Percentiles rank a stretch among this genome's conserved stretches.
Conservation (phyloP, 371 early-diverging fungal genomes). For the Mucor racemosus region DNA sequence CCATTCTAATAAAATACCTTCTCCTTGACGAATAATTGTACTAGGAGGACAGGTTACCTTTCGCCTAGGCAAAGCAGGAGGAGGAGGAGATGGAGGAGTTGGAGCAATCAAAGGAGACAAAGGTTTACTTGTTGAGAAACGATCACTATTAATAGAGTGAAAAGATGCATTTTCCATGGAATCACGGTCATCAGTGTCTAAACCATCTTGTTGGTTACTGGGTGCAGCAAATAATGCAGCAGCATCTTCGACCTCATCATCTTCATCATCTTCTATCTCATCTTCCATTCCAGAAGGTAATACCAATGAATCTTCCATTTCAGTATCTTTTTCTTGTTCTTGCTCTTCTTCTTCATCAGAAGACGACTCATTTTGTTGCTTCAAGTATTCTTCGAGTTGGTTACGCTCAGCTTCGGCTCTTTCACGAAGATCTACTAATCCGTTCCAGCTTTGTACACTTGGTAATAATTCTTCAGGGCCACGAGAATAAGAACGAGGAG, state of each 20-base stretch:
- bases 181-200: neutral
- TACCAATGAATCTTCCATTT: slow-evolving; percentile 21
- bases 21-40: slow-evolving; percentile 49
- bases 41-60: slow-evolving; percentile 30
- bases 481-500: slow-evolving; percentile 13
- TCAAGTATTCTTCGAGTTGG: slow-evolving; percentile 23
- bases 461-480: slow-evolving; percentile 24
- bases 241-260: slow-evolving; percentile 26
- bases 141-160: slow-evolving; percentile 17
- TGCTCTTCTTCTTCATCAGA: neutral
- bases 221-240: slow-evolving; percentile 15
- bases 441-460: slow-evolving; percentile 7
- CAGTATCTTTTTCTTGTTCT: slow-evolving; percentile 13
- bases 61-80: slow-evolving; percentile 9
- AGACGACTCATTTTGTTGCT: slow-evolving; percentile 5
- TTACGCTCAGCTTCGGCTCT: slow-evolving; percentile 22
- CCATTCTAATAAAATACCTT: slow-evolving; percentile 40
- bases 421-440: slow-evolving; percentile 23
- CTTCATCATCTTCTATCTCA: slow-evolving; percentile 5
- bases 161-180: slow-evolving; percentile 7
- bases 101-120: neutral
- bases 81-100: neutral
- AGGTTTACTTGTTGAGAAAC: slow-evolving; percentile 15
- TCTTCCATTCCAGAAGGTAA: slow-evolving; percentile 4
- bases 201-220: neutral